Evolutionary conservation across 2,329 filamentous ascomycete species (phyloP), one percentile per base, ranked within the genome.

Genomic region (Xylaria sp.): DNA sequence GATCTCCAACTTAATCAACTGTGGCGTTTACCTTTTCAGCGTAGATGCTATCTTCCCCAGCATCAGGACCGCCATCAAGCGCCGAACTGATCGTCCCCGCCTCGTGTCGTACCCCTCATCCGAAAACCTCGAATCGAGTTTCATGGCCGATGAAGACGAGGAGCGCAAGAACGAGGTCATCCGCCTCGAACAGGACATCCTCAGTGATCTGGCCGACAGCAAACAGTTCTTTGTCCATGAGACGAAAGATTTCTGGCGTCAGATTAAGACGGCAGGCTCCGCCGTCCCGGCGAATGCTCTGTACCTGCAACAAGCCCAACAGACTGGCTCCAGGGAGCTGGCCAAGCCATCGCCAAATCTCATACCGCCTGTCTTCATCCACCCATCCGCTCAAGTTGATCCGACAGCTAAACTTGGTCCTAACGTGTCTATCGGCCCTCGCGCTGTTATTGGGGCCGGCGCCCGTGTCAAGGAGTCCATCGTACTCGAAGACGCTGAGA

Each of bases 161-260:
- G 87, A 88, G 68, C 86, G 88, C 81, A 91, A 92, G 82, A 95
- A 89, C 78, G 91, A 97, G 77, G 93, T 97, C 59, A 92, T 99
- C 74, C 93, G 96, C 62, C 88, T 99, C 65, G 96, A 99, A 84
- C 96, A 98, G 83, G 96, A 99, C 79, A 97, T 98, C 61, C 88
- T 99, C 68, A 92, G 94, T 60, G 95, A 98, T 78, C 90, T 98
- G 77, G 95, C 96, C 70, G 96, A 98, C 82, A 97, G 89, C 88
- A 96, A 97, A 83, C 93, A 96, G 81, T 99, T 99, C 86, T 98
- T 94, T 82, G 96, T 98, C 38, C 92, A 97, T 81, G 96, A 99
- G 85, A 98, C 95, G 73, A 97, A 97, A 84, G 96, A 98, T 81
- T 99, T 99, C 82, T 99, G 96, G 96, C 93, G 96, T 76, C 96